These are phyloP conservation scores for Elongisporangium anandrum DNA, from an alignment of 352 stramenopile genomes.

Conservation along the genomic window DNA sequence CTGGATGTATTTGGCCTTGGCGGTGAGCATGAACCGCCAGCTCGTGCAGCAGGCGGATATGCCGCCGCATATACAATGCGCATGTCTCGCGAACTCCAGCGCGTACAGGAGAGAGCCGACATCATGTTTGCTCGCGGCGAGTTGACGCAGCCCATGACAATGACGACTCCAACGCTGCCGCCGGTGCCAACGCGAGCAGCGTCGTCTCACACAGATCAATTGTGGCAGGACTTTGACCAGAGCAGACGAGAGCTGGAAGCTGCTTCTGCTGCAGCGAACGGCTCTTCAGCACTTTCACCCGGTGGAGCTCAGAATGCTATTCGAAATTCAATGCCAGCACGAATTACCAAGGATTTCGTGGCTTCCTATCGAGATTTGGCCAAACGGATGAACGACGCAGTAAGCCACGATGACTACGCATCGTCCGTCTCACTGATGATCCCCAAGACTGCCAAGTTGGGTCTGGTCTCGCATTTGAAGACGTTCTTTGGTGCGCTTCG, in stretches of 20 bases:
- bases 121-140: conserved; percentile 72
- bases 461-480: conserved; percentile 68
- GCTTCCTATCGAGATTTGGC: conserved; percentile 54
- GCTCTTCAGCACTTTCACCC: background rate
- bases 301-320: conserved; percentile 6
- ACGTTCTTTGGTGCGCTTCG: conserved; percentile 65
- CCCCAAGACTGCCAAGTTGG: conserved; percentile 70
- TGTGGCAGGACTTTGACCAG: conserved; percentile 58
- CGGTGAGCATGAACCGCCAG: too few relatives aligned
- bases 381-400: conserved; percentile 66
- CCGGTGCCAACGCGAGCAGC: background rate
- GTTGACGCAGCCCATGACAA: conserved; percentile 21
- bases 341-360: conserved; percentile 38
- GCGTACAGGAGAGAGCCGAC: conserved; percentile 61
- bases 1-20: too few relatives aligned
- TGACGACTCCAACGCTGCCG: too few relatives aligned
- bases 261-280: conserved; percentile 1
- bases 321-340: background rate
- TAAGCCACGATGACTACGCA: conserved; percentile 69
- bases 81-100: conserved; percentile 75
- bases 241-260: conserved; percentile 42
- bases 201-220: conserved; percentile 28
- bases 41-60: conserved; percentile 18
- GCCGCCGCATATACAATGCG: conserved; percentile 63
- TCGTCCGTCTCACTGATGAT: conserved; percentile 70